Evolutionary conservation across 305 asterid genomes (phyloP).

Genomic region (Fraxinus nigra): DNA sequence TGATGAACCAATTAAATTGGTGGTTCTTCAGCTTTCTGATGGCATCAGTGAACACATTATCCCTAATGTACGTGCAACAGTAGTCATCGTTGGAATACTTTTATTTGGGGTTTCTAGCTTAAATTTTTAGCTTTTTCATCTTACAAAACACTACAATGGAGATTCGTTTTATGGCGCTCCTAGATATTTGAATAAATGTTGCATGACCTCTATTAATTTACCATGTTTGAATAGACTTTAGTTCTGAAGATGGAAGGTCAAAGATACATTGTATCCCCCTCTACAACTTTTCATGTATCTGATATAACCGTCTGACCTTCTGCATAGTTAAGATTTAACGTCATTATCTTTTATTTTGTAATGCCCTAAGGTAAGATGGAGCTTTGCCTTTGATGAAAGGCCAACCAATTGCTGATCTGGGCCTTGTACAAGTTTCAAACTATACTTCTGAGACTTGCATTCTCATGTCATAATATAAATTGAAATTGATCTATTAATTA

Average conservation of each 20-base stretch:
- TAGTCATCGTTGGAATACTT: not conserved
- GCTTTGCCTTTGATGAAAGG: not conserved
- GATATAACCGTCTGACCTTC: not conserved
- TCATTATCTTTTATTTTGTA: constrained; percentile 8
- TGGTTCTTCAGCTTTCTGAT: not conserved
- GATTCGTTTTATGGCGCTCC: not conserved
- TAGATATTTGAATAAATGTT: not conserved
- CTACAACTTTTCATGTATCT: not conserved
- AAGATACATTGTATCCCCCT: not conserved
- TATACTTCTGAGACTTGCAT: not conserved
- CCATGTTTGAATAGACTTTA: not conserved
- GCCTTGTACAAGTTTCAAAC: not conserved
- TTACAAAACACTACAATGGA: not conserved
- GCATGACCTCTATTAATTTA: not conserved
- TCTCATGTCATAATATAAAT: not conserved
- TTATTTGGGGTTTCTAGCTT: not conserved
- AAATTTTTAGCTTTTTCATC: not conserved
- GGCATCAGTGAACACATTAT: not conserved
- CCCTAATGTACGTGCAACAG: not conserved
- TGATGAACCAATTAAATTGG: not conserved
- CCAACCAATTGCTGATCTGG: not conserved
- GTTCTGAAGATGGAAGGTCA: not conserved
- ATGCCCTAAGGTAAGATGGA: constrained; percentile 5
- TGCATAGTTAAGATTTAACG: constrained; percentile 1
- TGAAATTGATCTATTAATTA: constrained; percentile 14